These are phyloP conservation scores for Lithocarpus polystachyus DNA, from an alignment of 306 rosid species.

Conservation along the genomic window DNA sequence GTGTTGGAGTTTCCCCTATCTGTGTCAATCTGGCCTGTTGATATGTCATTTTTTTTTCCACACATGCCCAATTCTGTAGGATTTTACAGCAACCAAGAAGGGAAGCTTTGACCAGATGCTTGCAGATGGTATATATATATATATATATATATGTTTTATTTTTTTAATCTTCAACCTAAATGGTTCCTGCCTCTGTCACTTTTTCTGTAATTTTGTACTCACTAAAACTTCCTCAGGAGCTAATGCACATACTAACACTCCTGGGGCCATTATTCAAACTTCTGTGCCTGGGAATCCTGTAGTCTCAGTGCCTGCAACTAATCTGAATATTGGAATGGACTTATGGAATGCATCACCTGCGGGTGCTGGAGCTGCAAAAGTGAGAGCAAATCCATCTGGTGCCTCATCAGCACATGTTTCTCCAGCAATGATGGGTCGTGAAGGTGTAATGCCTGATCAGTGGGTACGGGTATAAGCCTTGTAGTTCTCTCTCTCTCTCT, in stretches of 20 bases:
- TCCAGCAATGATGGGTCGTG: slow-evolving; percentile 40
- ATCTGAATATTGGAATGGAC: slow-evolving; percentile 94
- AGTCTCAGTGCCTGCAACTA: slow-evolving; percentile 60
- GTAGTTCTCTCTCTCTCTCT: background rate
- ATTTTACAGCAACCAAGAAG: slow-evolving; percentile 59
- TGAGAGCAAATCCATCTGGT: slow-evolving; percentile 55
- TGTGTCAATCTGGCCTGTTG: slow-evolving; percentile 13
- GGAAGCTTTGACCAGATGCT: slow-evolving; percentile 96
- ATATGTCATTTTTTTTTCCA: slow-evolving; percentile 10
- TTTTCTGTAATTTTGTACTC: slow-evolving; percentile 16
- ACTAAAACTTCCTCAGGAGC: slow-evolving; percentile 55
- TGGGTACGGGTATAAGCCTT: slow-evolving; percentile 71
- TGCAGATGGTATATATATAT: slow-evolving; percentile 62
- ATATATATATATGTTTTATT: no score
- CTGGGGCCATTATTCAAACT: slow-evolving; percentile 40
- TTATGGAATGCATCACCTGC: slow-evolving; percentile 76
- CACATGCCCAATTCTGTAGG: slow-evolving; percentile 39
- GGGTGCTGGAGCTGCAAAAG: slow-evolving; percentile 54
- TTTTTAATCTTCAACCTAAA: slow-evolving; percentile 5
- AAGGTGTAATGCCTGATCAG: slow-evolving; percentile 59
- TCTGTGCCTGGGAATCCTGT: slow-evolving; percentile 68
- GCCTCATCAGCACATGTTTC: slow-evolving; percentile 46
- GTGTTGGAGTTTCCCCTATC: background rate
- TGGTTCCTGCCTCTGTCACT: slow-evolving; percentile 4
- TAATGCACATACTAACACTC: slow-evolving; percentile 64